These are phyloP conservation scores for Backusella parvicylindrica DNA, from an alignment of 192 early-diverging fungal species.

Conservation along the genomic window DNA sequence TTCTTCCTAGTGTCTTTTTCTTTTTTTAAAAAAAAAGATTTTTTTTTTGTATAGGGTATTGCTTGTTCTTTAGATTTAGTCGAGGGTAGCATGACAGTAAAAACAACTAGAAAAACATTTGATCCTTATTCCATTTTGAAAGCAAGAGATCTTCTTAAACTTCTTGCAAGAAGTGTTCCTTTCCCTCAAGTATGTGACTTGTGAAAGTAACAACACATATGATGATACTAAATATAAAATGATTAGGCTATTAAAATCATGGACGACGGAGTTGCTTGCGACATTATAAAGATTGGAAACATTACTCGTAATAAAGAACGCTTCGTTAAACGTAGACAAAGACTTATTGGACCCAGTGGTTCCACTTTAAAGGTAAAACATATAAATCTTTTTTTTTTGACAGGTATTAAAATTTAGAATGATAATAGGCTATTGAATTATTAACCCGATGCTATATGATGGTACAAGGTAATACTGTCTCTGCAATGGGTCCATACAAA, in stretches of 20 bases:
- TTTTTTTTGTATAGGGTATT: slow-evolving; percentile 64
- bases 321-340: slow-evolving; percentile 94
- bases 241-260: slow-evolving; percentile 78
- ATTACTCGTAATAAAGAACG: slow-evolving; percentile 94
- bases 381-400: background rate
- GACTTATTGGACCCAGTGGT: slow-evolving; percentile 92
- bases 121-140: slow-evolving; percentile 95
- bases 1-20: no score
- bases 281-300: slow-evolving; percentile 98
- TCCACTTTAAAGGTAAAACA: slow-evolving; percentile 80
- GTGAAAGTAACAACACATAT: background rate
- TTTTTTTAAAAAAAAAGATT: background rate
- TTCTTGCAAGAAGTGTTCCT: slow-evolving; percentile 91
- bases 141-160: slow-evolving; percentile 92
- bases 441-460: slow-evolving; percentile 94
- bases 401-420: no score
- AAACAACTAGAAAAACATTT: slow-evolving; percentile 92
- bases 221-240: background rate
- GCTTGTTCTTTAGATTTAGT: slow-evolving; percentile 89
- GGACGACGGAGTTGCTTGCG: slow-evolving; percentile 89
- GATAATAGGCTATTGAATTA: slow-evolving; percentile 81
- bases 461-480: slow-evolving; percentile 98
- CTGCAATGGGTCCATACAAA: slow-evolving; percentile 88
- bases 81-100: slow-evolving; percentile 97
- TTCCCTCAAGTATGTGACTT: slow-evolving; percentile 66